Conservation (phyloP, 164 flowering plant species). For the Hamamelis virginiana region DNA sequence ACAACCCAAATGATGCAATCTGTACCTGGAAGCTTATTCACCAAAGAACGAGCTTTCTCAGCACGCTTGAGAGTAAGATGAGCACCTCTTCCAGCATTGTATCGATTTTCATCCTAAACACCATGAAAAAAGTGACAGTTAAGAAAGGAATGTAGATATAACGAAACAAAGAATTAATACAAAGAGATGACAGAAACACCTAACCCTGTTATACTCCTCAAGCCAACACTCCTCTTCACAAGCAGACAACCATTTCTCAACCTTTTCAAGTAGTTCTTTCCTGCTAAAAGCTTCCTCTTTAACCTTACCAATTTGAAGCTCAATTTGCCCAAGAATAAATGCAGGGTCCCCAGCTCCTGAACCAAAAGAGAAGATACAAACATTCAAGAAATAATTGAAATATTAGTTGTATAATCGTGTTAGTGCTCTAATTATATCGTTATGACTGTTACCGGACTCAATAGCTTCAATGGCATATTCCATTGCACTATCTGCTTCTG, state of each 20-base stretch:
- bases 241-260: slow-evolving; percentile 67
- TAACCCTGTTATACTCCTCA: slow-evolving; percentile 68
- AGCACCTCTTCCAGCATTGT: slow-evolving; percentile 73
- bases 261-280: slow-evolving; percentile 60
- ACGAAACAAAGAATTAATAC: not conserved
- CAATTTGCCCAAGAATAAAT: slow-evolving; percentile 44
- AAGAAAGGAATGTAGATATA: not conserved
- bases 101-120: slow-evolving; percentile 65
- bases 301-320: slow-evolving; percentile 41
- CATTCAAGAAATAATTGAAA: not conserved
- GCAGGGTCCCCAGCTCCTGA: slow-evolving; percentile 46
- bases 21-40: slow-evolving; percentile 62
- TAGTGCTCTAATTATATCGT: not conserved
- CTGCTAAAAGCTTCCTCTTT: slow-evolving; percentile 59
- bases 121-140: slow-evolving; percentile 8
- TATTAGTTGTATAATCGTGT: not conserved
- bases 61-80: slow-evolving; percentile 67
- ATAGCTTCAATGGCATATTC: slow-evolving; percentile 68
- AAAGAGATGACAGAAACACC: slow-evolving; percentile 8
- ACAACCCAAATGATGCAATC: not conserved
- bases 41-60: slow-evolving; percentile 60
- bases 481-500: slow-evolving; percentile 45
- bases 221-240: slow-evolving; percentile 73
- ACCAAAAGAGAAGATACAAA: not conserved
- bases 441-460: slow-evolving; percentile 55